phyloP scores from a whole-genome alignment of 2,329 filamentous ascomycete genomes.

The Aspergillus uvarum region DNA sequence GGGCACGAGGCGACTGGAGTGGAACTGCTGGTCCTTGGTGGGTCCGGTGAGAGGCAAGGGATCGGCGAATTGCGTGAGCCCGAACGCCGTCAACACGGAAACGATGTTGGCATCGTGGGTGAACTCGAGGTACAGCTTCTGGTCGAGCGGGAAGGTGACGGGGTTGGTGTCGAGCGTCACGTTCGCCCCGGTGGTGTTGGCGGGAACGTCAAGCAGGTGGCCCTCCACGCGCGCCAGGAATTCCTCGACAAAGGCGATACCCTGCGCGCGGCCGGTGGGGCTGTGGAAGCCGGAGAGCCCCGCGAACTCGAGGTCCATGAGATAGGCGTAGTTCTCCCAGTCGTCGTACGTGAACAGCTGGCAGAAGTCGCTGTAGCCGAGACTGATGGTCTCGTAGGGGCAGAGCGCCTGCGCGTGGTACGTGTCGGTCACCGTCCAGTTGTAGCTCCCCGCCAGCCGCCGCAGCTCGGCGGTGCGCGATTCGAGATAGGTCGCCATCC shows the following conservation, averaged over 20 bases:
- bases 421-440: slow-evolving; percentile 64
- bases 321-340: slow-evolving; percentile 71
- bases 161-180: slow-evolving; percentile 52
- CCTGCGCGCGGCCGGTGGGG: slow-evolving; percentile 68
- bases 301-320: slow-evolving; percentile 65
- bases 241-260: slow-evolving; percentile 72
- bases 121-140: slow-evolving; percentile 74
- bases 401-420: slow-evolving; percentile 71
- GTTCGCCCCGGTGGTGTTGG: slow-evolving; percentile 48
- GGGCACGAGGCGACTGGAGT: slow-evolving; percentile 66
- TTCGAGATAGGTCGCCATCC: slow-evolving; percentile 64
- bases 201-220: slow-evolving; percentile 22
- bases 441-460: slow-evolving; percentile 55
- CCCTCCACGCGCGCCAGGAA: slow-evolving; percentile 63
- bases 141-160: slow-evolving; percentile 70
- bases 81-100: slow-evolving; percentile 69
- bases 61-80: slow-evolving; percentile 65
- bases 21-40: slow-evolving; percentile 57
- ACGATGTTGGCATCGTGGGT: slow-evolving; percentile 75
- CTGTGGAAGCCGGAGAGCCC: slow-evolving; percentile 63
- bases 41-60: slow-evolving; percentile 51
- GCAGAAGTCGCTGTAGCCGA: slow-evolving; percentile 73
- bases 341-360: slow-evolving; percentile 72
- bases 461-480: slow-evolving; percentile 63
- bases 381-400: slow-evolving; percentile 74